Base-by-base conservation (phyloP, 306 rosid species). In the Lathyrus aphaca region DNA sequence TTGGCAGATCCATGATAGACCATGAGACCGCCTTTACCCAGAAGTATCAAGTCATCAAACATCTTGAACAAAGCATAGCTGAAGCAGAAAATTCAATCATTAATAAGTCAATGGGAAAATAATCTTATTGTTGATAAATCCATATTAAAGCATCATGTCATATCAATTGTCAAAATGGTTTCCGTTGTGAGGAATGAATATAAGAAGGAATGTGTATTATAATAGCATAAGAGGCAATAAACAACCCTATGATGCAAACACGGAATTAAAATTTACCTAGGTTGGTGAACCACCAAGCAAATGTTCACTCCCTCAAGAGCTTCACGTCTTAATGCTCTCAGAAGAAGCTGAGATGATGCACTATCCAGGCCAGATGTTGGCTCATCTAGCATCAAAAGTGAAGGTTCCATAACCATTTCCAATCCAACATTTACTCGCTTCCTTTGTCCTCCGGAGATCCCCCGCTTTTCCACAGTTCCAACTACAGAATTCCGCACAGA, bases 321-420 rank as follows among this genome's bases (percentile, higher is more conserved):
- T 87, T 94, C 97, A 21, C 95, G 96, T 81, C 88, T 79, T 51
- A 89, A 92, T 57, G 97, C 99, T 89, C 95, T 75, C 63, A 94
- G 89, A 75, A 94, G 97, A 65, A 86, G 88, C 74, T 83, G 96
- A 50, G 99, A 94, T 50, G 99, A 88, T 68, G 99, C 91, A 78
- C 99, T 94, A 82, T 94, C 97, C 90, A 94, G 81, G 77, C 99
- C 96, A 54, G 99, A 94, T 0, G 99, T 91, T 55, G 99, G 99
- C 77, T 94, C 97, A 81, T 94, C 99, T 80, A 94, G 83, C 54
- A 94, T 85, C 82, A 94, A 70, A 72, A 94, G 90, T 71, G 99
- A 94, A 84, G 99, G 99, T 73, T 91, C 99, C 96, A 94, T 87
- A 72, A 94, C 99, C 99, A 94, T 94, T 82, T 94, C 99, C 69